phyloP scores from a whole-genome alignment of 2,329 filamentous ascomycete species.

The Capronia epimyces region DNA sequence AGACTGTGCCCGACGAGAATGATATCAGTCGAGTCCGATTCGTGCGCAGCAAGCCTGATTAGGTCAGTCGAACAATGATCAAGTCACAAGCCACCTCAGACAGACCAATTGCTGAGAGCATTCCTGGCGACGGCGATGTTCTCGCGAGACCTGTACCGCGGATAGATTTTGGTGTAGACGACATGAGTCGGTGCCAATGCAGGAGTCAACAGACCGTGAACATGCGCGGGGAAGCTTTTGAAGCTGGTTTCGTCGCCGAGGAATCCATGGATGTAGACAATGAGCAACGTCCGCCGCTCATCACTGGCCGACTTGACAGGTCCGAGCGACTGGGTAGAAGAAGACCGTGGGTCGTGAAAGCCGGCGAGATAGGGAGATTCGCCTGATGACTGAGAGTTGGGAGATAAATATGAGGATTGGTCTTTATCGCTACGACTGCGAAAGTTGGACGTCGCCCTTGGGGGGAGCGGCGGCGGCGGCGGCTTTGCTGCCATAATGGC shows the following conservation, averaged over 20 bases:
- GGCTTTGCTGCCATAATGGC: constrained; percentile 15
- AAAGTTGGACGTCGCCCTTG: background rate
- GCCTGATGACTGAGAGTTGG: background rate
- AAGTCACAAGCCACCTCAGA: background rate
- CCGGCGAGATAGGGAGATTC: constrained; percentile 24
- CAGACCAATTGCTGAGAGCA: constrained; percentile 72
- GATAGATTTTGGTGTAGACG: constrained; percentile 69
- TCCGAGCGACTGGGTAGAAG: constrained; percentile 33
- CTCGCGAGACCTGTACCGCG: constrained; percentile 41
- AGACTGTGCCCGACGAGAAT: constrained; percentile 84
- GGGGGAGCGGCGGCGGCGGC: constrained; percentile 15
- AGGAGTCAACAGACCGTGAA: constrained; percentile 67
- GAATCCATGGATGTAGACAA: constrained; percentile 86
- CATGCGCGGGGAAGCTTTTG: constrained; percentile 77
- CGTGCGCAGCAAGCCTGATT: constrained; percentile 65
- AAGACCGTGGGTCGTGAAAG: constrained; percentile 26
- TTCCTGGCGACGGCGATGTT: constrained; percentile 62
- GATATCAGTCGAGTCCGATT: constrained; percentile 67
- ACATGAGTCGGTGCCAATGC: constrained; percentile 66
- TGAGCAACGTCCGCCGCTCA: constrained; percentile 54
- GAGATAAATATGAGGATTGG: constrained; percentile 4
- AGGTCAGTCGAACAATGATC: background rate
- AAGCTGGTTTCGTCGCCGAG: constrained; percentile 86
- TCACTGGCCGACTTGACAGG: constrained; percentile 30
- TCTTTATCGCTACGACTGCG: background rate